Evolutionary conservation across 257 asterid species (phyloP).

Genomic region (Jaltomata sinuosa): DNA sequence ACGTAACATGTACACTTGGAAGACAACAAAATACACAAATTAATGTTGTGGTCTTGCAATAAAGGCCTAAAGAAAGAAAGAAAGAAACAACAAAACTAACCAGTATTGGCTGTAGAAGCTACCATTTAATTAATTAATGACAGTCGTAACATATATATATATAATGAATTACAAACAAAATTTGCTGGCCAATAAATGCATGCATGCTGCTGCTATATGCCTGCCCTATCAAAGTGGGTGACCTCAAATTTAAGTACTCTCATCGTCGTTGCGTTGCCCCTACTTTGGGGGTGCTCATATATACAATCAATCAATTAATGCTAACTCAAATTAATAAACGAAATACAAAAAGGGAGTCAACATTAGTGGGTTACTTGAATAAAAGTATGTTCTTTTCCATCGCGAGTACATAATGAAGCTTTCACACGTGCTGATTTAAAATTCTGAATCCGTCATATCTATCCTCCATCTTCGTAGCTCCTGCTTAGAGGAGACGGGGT

Average conservation of each 20-base stretch:
- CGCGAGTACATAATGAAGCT: too few species aligned
- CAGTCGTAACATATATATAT: background rate
- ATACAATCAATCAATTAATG: background rate
- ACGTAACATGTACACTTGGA: background rate
- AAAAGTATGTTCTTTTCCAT: too few species aligned
- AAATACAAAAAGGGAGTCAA: too few species aligned
- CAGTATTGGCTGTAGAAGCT: background rate
- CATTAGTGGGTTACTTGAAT: too few species aligned
- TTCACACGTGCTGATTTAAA: background rate
- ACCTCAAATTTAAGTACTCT: background rate
- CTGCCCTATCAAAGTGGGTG: background rate
- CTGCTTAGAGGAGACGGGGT: background rate
- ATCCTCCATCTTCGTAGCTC: background rate
- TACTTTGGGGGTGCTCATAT: background rate
- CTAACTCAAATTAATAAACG: too few species aligned
- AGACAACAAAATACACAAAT: background rate
- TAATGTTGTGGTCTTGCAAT: background rate
- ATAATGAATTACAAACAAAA: background rate
- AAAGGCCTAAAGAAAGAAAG: background rate
- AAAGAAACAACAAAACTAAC: background rate
- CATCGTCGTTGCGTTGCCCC: background rate
- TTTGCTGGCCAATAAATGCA: constrained; percentile 4
- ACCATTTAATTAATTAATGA: background rate
- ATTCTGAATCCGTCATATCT: background rate
- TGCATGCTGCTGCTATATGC: background rate